phyloP scores from a whole-genome alignment of 495 filamentous ascomycete genomes.

The Xylaria telfairii region DNA sequence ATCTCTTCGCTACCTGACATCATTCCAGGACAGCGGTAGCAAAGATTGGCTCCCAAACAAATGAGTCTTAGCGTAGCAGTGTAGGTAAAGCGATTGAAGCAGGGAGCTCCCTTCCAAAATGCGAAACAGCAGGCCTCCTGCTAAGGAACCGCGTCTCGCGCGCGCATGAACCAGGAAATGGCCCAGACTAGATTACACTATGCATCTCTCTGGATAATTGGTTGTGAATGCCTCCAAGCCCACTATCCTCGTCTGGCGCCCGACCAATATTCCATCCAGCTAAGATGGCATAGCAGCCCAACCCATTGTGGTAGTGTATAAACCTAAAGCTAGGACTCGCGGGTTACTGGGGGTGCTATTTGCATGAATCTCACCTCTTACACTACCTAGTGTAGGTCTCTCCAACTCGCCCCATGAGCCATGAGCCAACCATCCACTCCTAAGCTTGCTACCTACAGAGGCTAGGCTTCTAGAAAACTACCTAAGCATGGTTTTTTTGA shows the following conservation, averaged over 20 bases:
- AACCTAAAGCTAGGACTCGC: background rate
- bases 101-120: slow-evolving; percentile 1
- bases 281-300: slow-evolving; percentile 14
- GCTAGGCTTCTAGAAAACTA: slow-evolving; percentile 17
- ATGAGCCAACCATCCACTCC: background rate
- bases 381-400: background rate
- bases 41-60: slow-evolving; percentile 1
- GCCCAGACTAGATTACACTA: background rate
- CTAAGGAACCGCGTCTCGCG: background rate
- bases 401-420: slow-evolving; percentile 7
- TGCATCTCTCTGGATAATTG: slow-evolving; percentile 20
- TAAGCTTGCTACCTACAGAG: background rate
- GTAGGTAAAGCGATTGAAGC: background rate
- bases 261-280: background rate
- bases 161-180: slow-evolving; percentile 11
- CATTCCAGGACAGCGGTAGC: background rate
- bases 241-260: slow-evolving; percentile 9
- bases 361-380: slow-evolving; percentile 20
- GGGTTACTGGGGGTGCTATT: background rate
- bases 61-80: background rate
- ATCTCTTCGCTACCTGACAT: too few relatives aligned
- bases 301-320: slow-evolving; percentile 2
- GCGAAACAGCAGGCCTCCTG: slow-evolving; percentile 20
- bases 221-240: background rate
- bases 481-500: background rate